Evolutionary conservation across 83 land plant species (phyloP), one percentile per base, ranked within the genome.

Genomic region (Picea abies): DNA sequence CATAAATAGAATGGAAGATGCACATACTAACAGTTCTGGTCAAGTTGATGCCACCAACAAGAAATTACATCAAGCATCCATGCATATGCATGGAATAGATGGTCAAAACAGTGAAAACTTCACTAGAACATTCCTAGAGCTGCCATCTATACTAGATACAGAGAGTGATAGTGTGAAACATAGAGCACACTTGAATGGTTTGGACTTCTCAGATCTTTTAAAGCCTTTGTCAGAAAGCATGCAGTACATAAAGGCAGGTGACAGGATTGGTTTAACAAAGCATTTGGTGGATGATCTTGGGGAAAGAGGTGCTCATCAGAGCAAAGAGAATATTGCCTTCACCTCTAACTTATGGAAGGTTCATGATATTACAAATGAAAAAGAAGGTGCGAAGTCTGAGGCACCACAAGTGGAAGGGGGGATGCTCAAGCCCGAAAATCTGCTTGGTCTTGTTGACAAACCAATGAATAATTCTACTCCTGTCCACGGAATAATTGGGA

Each of bases 341-440:
- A 11, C 4, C 44, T 72, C 76, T 20, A 12, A 72, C 12, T 20
- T 72, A 39, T 10, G 39, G 76, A 72, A 72, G 52, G 56, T 19
- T 72, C 76, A 72, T 41, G 56, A 72, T 37, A 41, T 72, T 72
- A 41, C 76, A 72, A 72, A 39, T 72, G 76, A 47, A 39, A 37
- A 72, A 19, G n/a, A 20, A 20, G 56, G 22, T 20, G 25, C 44
- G 20, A 41, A 72, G 10, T 72, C 23, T n/a, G 76, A 37, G 9
- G 22, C 32, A 35, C 47, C 9, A 41, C 76, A 41, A 1, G 23
- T 14, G 0, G 47, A 20, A 41, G 11, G 20, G 20, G 47, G 76
- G 52, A 72, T 69, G 8, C 52, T 32, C 56, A 72, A 72, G 56
- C 44, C 76, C n/a, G 25, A 72, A 8, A 72, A 72, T 72, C 39